These are phyloP conservation scores for Saccharum hybrid DNA, from an alignment of 202 grass and related monocot genomes.

Conservation along the genomic window DNA sequence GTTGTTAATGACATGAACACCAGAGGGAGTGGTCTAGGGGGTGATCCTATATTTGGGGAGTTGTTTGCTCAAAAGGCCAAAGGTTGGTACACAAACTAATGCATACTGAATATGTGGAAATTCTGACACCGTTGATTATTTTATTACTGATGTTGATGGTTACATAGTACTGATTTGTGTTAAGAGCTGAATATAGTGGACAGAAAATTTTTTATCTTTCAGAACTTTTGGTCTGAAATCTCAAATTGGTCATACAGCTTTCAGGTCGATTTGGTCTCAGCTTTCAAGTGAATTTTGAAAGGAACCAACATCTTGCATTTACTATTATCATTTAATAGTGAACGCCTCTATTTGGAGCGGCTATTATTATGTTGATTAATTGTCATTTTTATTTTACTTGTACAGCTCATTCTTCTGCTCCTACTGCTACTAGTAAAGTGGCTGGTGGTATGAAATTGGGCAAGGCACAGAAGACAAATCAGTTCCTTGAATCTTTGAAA, in stretches of 20 bases:
- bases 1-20: slow-evolving; percentile 69
- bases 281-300: slow-evolving; percentile 18
- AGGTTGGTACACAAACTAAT: slow-evolving; percentile 54
- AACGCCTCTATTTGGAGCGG: background rate
- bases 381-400: slow-evolving; percentile 38
- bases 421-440: slow-evolving; percentile 62
- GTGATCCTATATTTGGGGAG: slow-evolving; percentile 64
- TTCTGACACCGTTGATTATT: background rate
- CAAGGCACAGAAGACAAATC: slow-evolving; percentile 69
- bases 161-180: background rate
- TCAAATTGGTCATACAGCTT: background rate
- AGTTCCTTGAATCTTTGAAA: slow-evolving; percentile 80
- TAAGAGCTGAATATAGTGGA: background rate
- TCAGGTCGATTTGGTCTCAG: background rate
- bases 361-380: slow-evolving; percentile 37
- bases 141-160: background rate
- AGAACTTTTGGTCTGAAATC: background rate
- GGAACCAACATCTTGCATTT: background rate
- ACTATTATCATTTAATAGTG: background rate
- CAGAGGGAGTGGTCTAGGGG: slow-evolving; percentile 56
- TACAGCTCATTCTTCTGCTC: slow-evolving; percentile 60
- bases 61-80: slow-evolving; percentile 63
- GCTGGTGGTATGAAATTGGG: slow-evolving; percentile 77
- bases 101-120: background rate
- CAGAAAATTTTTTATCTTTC: background rate